These are phyloP conservation scores for Colletotrichum aenigma DNA, from an alignment of 2,329 filamentous ascomycete species.

Conservation along the genomic window DNA sequence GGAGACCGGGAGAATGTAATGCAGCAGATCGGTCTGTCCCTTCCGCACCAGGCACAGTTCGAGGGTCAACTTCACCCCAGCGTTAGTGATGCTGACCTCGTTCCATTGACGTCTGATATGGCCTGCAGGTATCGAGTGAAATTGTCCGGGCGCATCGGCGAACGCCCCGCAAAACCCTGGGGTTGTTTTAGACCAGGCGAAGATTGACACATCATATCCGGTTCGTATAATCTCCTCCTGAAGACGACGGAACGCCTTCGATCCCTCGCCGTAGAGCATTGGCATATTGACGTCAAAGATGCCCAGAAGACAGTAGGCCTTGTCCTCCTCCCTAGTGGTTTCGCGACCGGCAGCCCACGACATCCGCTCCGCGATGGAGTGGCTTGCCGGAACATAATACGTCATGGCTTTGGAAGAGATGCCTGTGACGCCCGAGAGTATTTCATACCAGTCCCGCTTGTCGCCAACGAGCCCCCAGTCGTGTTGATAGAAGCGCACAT, in stretches of 20 bases:
- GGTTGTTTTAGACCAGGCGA: no score
- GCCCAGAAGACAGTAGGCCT: slow-evolving; percentile 29
- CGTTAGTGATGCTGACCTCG: background rate
- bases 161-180: no score
- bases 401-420: background rate
- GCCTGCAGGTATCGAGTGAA: background rate
- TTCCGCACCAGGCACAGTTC: accelerated
- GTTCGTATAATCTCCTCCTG: background rate
- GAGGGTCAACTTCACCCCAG: accelerated
- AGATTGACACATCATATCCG: background rate
- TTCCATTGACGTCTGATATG: background rate
- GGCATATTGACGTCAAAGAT: slow-evolving; percentile 30
- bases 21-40: no score
- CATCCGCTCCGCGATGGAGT: slow-evolving; percentile 24
- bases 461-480: no score
- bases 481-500: background rate
- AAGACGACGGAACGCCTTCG: slow-evolving; percentile 22
- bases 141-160: accelerated
- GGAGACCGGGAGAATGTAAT: no score
- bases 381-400: no score
- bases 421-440: background rate
- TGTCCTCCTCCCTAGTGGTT: slow-evolving; percentile 25
- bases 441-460: no score
- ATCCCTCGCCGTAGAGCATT: slow-evolving; percentile 28
- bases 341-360: slow-evolving; percentile 26